A percentile compares a stretch with the other conserved stretches of the same genome.
Conservation (phyloP, 2,329 filamentous ascomycete species). For the Fusarium ramigenum region DNA sequence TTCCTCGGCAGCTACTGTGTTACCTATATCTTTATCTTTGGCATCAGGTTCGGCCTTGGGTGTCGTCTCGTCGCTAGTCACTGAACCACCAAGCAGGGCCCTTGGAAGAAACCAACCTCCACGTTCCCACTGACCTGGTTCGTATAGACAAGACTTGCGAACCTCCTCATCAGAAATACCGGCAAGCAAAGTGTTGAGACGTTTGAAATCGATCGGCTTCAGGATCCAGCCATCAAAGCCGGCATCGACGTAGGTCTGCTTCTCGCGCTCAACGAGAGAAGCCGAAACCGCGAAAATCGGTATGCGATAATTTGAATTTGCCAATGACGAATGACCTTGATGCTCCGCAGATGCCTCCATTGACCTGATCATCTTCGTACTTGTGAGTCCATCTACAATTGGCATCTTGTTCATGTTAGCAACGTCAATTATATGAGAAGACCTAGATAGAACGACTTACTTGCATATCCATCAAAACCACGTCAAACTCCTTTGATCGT, state of each 20-base stretch:
- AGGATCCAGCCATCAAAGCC: slow-evolving; percentile 93
- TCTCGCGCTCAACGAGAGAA: slow-evolving; percentile 77
- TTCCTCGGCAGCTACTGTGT: neutral
- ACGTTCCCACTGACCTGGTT: slow-evolving; percentile 79
- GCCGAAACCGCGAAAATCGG: slow-evolving; percentile 91
- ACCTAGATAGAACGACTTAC: slow-evolving; percentile 57
- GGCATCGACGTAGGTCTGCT: slow-evolving; percentile 74
- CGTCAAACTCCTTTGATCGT: slow-evolving; percentile 71
- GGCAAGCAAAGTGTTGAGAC: slow-evolving; percentile 73
- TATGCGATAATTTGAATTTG: slow-evolving; percentile 69
- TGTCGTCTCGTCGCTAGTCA: slow-evolving; percentile 39
- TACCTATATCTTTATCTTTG: slow-evolving; percentile 30
- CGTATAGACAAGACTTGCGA: slow-evolving; percentile 72
- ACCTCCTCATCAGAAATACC: slow-evolving; percentile 72
- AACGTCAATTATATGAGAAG: neutral
- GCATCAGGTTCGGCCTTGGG: slow-evolving; percentile 39
- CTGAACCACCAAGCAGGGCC: slow-evolving; percentile 6
- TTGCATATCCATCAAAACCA: slow-evolving; percentile 93
- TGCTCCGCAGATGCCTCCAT: slow-evolving; percentile 67
- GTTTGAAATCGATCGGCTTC: slow-evolving; percentile 85
- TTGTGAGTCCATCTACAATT: slow-evolving; percentile 84
- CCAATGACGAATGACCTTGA: slow-evolving; percentile 65
- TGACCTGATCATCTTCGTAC: slow-evolving; percentile 83
- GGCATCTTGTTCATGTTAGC: slow-evolving; percentile 74
- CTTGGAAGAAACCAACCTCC: slow-evolving; percentile 78